These are phyloP conservation scores for Salix suchowensis DNA, from an alignment of 345 rosid genomes.

Conservation along the genomic window DNA sequence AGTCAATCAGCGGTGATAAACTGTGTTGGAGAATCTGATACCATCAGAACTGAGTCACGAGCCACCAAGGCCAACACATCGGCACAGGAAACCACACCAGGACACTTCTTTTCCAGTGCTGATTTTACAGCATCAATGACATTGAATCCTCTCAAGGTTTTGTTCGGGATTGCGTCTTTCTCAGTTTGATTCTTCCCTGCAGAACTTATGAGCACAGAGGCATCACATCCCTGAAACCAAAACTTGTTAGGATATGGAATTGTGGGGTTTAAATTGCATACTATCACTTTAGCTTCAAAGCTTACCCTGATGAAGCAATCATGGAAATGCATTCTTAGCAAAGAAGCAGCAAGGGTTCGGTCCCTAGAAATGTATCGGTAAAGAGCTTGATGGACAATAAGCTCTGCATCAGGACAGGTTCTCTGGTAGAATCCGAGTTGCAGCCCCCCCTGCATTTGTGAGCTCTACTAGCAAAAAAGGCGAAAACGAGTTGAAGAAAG, in stretches of 20 bases:
- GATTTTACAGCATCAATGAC: conserved; percentile 47
- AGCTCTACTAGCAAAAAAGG: no score
- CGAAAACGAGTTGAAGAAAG: no score
- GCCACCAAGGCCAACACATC: conserved; percentile 29
- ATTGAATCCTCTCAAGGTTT: conserved; percentile 41
- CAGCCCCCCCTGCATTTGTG: no score
- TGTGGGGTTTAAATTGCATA: no score
- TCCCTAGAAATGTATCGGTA: conserved; percentile 26
- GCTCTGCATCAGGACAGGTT: conserved; percentile 41
- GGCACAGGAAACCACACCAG: conserved; percentile 38
- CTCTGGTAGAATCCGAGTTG: background rate
- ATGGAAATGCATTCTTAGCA: conserved; percentile 53
- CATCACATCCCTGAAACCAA: conserved; percentile 49
- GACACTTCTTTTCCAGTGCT: conserved; percentile 27
- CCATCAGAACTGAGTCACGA: conserved; percentile 39
- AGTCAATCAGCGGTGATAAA: background rate
- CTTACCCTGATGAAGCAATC: conserved; percentile 45
- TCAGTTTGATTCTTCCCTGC: conserved; percentile 32
- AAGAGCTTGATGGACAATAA: conserved; percentile 19
- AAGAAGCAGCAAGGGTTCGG: conserved; percentile 42
- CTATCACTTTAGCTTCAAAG: no score
- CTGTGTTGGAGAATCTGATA: background rate
- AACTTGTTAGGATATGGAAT: background rate
- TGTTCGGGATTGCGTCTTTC: conserved; percentile 39
- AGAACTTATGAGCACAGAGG: conserved; percentile 42